phyloP scores from a whole-genome alignment of 768 basidiomycete species.

The Melanogaster broomeanus region DNA sequence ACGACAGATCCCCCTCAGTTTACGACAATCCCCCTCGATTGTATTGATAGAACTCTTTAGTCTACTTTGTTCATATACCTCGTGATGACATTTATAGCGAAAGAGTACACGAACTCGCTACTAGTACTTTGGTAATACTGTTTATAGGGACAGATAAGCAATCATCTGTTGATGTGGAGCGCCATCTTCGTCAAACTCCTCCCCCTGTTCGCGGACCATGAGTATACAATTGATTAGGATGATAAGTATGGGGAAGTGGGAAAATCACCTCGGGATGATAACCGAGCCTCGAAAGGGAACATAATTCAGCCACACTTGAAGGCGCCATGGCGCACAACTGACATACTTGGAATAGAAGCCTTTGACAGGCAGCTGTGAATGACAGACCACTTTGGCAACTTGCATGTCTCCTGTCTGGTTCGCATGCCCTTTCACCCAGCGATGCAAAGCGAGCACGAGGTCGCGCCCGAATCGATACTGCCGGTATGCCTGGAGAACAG shows the following conservation, averaged over 20 bases:
- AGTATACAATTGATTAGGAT: constrained; percentile 16
- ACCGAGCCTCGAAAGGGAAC: constrained; percentile 54
- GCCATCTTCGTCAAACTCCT: constrained; percentile 79
- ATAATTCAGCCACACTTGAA: constrained; percentile 12
- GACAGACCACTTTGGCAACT: constrained; percentile 49
- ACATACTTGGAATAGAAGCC: constrained; percentile 75
- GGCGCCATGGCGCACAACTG: constrained; percentile 8
- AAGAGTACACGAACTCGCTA: constrained; percentile 24
- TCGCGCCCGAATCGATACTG: constrained; percentile 61
- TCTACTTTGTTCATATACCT: constrained; percentile 36
- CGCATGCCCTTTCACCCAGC: constrained; percentile 52
- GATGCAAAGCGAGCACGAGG: constrained; percentile 64
- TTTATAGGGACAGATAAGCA: constrained; percentile 48
- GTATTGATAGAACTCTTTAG: constrained; percentile 43
- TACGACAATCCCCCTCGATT: constrained; percentile 36
- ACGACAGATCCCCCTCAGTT: constrained; percentile 6
- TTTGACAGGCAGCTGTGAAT: constrained; percentile 72
- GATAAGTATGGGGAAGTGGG: constrained; percentile 13
- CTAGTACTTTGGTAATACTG: constrained; percentile 25
- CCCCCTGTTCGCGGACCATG: constrained; percentile 48
- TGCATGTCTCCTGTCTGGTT: constrained; percentile 21
- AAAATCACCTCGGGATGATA: constrained; percentile 63
- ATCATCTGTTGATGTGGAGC: constrained; percentile 88
- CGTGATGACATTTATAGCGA: constrained; percentile 13
- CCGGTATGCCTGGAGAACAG: constrained; percentile 67